Conservation (phyloP, 257 asterid species). For the Solanum chaucha region DNA sequence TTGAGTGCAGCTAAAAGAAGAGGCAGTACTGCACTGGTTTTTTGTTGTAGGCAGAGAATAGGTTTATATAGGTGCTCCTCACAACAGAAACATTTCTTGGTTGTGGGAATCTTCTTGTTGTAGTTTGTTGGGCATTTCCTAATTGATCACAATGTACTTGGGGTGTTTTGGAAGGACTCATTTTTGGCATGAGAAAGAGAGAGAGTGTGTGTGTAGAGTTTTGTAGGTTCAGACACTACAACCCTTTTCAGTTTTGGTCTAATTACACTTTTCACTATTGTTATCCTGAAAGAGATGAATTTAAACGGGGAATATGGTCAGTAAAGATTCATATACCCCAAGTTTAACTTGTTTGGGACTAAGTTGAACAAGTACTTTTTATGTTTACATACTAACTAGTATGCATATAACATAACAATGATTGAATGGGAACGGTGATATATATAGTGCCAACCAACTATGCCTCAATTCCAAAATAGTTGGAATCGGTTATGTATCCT, state of each 20-base stretch:
- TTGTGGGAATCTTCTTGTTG: conserved; percentile 64
- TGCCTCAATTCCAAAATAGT: neutral
- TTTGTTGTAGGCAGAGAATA: neutral
- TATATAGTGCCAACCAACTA: neutral
- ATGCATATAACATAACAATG: neutral
- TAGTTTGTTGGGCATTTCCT: conserved; percentile 59
- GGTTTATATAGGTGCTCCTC: conserved; percentile 30
- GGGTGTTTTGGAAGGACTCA: conserved; percentile 39
- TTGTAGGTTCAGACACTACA: neutral
- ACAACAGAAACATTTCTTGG: conserved; percentile 17
- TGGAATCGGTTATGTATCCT: neutral
- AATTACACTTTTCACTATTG: neutral
- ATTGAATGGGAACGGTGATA: neutral
- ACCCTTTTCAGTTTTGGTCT: neutral
- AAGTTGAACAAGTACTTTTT: neutral
- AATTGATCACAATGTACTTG: conserved; percentile 24
- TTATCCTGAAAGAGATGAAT: neutral
- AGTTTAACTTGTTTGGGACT: neutral
- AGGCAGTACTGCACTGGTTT: neutral
- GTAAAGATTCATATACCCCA: neutral
- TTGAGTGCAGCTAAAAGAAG: neutral
- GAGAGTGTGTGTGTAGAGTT: neutral
- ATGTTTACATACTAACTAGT: neutral
- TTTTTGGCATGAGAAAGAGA: conserved; percentile 43
- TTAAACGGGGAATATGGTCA: neutral